Conservation (phyloP, 495 filamentous ascomycete species). For the Podospora appendiculata region DNA sequence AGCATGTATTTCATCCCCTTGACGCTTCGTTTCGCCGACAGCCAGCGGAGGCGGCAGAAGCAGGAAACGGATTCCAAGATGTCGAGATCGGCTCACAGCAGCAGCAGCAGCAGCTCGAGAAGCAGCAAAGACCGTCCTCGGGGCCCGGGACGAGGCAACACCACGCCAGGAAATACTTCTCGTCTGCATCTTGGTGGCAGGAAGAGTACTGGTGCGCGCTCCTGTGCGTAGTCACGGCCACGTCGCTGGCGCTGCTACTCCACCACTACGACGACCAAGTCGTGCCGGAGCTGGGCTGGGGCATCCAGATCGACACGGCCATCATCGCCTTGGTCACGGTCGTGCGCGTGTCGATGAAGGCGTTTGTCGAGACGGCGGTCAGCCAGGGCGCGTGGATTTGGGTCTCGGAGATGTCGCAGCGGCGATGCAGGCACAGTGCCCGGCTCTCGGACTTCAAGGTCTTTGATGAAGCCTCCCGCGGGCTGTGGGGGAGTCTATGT, state of each 20-base stretch:
- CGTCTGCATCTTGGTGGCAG: constrained; percentile 24
- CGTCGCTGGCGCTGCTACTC: constrained; percentile 16
- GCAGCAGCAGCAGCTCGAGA: too few species aligned
- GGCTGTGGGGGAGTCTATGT: constrained; percentile 22
- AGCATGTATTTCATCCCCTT: too few species aligned
- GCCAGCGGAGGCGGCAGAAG: too few species aligned
- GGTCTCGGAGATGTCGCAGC: constrained; percentile 24
- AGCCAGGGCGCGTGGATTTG: constrained; percentile 33
- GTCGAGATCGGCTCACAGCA: too few species aligned
- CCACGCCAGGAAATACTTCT: constrained; percentile 1
- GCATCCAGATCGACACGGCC: constrained; percentile 21
- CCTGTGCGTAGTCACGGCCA: constrained; percentile 17
- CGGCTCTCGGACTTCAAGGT: constrained; percentile 26
- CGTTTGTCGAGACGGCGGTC: constrained; percentile 23
- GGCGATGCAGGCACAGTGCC: constrained; percentile 14
- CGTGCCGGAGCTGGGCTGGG: constrained; percentile 19
- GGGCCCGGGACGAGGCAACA: constrained; percentile 84
- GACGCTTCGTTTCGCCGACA: too few species aligned
- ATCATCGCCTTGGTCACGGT: constrained; percentile 27
- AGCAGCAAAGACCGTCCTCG: constrained; percentile 37
- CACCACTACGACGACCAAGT: constrained; percentile 17
- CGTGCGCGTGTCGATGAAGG: constrained; percentile 24
- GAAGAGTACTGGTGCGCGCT: constrained; percentile 25
- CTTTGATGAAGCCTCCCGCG: constrained; percentile 30
- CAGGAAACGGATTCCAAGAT: too few species aligned